phyloP scores from a whole-genome alignment of 306 rosid genomes.

The Myrica gale region DNA sequence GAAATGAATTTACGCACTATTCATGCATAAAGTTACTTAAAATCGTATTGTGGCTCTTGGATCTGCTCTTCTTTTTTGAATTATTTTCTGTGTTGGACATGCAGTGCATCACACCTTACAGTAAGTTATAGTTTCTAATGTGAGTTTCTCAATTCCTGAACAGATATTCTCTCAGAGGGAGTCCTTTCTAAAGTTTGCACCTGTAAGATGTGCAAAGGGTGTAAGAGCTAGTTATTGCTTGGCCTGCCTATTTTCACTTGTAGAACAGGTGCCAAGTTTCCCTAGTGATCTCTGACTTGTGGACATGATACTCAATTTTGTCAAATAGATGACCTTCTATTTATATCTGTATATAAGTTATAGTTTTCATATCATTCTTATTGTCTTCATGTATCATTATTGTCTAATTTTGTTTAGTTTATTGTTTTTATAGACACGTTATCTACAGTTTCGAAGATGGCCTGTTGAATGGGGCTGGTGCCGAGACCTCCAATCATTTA shows the following conservation, averaged over 20 bases:
- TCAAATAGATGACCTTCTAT: not conserved
- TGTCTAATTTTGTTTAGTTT: slow-evolving; percentile 4
- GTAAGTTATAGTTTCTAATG: slow-evolving; percentile 18
- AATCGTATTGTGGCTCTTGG: not conserved
- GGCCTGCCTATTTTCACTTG: slow-evolving; percentile 78
- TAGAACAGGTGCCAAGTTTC: slow-evolving; percentile 73
- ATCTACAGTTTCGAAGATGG: slow-evolving; percentile 72
- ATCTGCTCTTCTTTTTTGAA: not conserved
- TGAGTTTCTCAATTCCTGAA: slow-evolving; percentile 27
- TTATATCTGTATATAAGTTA: not conserved
- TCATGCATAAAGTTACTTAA: not conserved
- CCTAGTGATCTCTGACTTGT: not conserved
- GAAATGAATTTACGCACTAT: not conserved
- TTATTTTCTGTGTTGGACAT: not conserved
- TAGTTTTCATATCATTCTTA: slow-evolving; percentile 1
- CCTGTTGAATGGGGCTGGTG: slow-evolving; percentile 99
- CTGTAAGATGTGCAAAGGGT: slow-evolving; percentile 46
- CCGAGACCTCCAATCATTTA: slow-evolving; percentile 85
- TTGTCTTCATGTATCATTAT: slow-evolving; percentile 8
- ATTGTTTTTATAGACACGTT: slow-evolving; percentile 49
- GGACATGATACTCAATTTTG: not conserved
- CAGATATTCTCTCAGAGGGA: slow-evolving; percentile 64
- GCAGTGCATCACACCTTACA: slow-evolving; percentile 15
- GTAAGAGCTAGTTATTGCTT: slow-evolving; percentile 73
- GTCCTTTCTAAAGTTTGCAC: slow-evolving; percentile 51